These are phyloP conservation scores for Phlebiopsis gigantea DNA, from an alignment of 768 basidiomycete genomes.

Conservation along the genomic window DNA sequence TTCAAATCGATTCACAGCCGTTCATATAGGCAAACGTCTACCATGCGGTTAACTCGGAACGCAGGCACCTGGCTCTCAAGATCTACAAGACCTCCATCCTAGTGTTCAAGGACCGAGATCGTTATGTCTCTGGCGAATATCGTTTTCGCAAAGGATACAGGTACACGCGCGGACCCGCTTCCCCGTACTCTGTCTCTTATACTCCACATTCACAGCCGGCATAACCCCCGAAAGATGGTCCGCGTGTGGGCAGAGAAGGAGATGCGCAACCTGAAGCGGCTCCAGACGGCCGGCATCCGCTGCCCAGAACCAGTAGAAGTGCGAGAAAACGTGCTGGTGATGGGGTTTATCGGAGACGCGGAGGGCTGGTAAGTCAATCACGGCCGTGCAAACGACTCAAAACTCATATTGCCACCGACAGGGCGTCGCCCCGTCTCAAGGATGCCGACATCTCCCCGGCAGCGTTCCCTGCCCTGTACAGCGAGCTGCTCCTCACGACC, in stretches of 20 bases:
- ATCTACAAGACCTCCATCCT: slow-evolving; percentile 99
- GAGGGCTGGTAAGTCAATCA: slow-evolving; percentile 66
- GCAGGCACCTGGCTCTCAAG: slow-evolving; percentile 80
- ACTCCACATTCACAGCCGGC: slow-evolving; percentile 35
- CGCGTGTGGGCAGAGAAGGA: slow-evolving; percentile 99
- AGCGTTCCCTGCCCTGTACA: slow-evolving; percentile 58
- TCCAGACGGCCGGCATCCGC: slow-evolving; percentile 75
- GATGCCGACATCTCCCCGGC: slow-evolving; percentile 64
- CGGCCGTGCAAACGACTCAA: neutral
- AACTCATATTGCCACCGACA: slow-evolving; percentile 24
- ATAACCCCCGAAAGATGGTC: slow-evolving; percentile 98
- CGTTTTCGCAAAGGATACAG: slow-evolving; percentile 91
- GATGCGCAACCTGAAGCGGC: slow-evolving; percentile 88
- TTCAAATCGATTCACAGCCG: neutral
- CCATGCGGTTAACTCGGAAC: slow-evolving; percentile 62
- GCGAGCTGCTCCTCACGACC: slow-evolving; percentile 72
- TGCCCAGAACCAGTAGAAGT: slow-evolving; percentile 92
- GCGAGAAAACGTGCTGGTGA: slow-evolving; percentile 93
- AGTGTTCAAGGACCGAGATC: slow-evolving; percentile 95
- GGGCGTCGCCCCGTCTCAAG: slow-evolving; percentile 92
- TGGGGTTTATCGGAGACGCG: slow-evolving; percentile 83
- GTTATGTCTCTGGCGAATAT: slow-evolving; percentile 93
- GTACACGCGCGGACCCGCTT: slow-evolving; percentile 17
- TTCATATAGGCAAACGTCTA: slow-evolving; percentile 86
- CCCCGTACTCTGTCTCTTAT: neutral